Evolutionary conservation across 192 early-diverging fungal species (phyloP).

Genomic region (Coemansia sp.): DNA sequence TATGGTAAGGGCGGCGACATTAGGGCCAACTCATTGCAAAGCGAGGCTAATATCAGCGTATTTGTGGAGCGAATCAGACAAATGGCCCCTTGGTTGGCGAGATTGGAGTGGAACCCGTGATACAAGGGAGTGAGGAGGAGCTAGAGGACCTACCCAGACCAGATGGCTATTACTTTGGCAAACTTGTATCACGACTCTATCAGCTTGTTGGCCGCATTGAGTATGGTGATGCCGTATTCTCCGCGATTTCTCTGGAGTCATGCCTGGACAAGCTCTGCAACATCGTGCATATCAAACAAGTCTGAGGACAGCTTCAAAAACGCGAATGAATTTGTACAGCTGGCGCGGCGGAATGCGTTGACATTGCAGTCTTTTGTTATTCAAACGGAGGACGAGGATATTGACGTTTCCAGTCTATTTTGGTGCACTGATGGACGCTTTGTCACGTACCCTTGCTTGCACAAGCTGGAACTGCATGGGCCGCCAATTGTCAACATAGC

Average conservation of each 20-base stretch:
- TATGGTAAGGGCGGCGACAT: neutral
- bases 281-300: neutral
- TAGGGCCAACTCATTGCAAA: neutral
- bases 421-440: neutral
- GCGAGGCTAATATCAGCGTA: neutral
- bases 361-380: neutral
- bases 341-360: neutral
- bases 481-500: neutral
- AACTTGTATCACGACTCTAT: neutral
- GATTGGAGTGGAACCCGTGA: neutral
- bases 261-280: neutral
- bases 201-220: neutral
- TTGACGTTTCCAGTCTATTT: neutral
- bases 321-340: neutral
- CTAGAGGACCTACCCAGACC: neutral
- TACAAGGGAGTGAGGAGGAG: neutral
- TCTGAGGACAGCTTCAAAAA: neutral
- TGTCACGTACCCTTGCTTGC: neutral
- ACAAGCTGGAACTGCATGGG: neutral
- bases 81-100: neutral
- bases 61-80: conserved; percentile 3
- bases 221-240: neutral
- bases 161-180: neutral
- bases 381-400: neutral
- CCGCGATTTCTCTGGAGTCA: neutral